Evolutionary conservation across 2,329 filamentous ascomycete species (phyloP).

Genomic region (Chalaropsis thielavioides): DNA sequence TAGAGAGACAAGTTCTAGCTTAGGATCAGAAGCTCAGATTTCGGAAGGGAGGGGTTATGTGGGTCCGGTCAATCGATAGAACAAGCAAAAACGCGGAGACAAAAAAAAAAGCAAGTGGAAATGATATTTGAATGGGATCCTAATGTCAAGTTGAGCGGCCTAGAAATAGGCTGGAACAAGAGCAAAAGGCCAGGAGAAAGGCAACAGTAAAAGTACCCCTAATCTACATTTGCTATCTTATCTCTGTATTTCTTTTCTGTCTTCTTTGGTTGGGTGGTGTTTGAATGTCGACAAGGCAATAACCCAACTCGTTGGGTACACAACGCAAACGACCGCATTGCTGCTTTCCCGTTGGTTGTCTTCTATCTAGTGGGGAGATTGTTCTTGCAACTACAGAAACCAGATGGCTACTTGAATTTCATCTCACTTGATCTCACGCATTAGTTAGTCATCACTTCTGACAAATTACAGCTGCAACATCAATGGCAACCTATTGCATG

Average conservation of each 20-base stretch:
- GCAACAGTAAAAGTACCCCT: no score
- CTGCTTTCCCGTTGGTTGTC: background rate
- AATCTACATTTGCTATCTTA: no score
- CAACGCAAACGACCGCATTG: background rate
- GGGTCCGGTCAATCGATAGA: background rate
- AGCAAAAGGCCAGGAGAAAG: background rate
- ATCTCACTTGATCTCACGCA: background rate
- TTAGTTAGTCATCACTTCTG: background rate
- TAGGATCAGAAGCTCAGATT: background rate
- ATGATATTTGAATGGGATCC: background rate
- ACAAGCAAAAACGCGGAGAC: background rate
- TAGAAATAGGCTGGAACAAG: background rate
- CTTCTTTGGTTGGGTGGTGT: no score
- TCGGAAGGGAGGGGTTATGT: background rate
- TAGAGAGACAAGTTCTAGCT: background rate
- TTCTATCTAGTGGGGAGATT: background rate
- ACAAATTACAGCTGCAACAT: background rate
- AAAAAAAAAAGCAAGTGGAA: background rate
- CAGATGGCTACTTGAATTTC: background rate
- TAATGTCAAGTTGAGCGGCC: background rate
- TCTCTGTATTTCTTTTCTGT: no score
- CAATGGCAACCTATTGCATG: background rate
- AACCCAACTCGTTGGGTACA: background rate
- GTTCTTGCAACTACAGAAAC: background rate
- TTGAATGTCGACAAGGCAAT: background rate